Conservation (phyloP, 371 early-diverging fungal species). For the Mortierella sp. region DNA sequence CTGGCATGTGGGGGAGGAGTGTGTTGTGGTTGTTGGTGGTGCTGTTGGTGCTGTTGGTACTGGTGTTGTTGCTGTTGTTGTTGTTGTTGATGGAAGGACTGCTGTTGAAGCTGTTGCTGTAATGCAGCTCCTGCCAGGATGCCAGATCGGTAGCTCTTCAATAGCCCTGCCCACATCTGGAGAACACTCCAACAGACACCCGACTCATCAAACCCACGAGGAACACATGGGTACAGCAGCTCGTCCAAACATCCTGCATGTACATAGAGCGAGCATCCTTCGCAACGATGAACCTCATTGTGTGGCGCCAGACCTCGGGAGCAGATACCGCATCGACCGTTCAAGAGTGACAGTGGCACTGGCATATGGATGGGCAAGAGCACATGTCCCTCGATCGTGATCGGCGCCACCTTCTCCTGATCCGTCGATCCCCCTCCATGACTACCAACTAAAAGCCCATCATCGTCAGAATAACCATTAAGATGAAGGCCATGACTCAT, state of each 20-base stretch:
- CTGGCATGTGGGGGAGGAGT: not conserved
- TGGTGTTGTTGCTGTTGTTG: slow-evolving; percentile 17
- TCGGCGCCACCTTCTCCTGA: slow-evolving; percentile 1
- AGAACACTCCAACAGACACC: slow-evolving; percentile 80
- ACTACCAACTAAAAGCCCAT: slow-evolving; percentile 7
- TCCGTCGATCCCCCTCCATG: slow-evolving; percentile 6
- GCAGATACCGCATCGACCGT: slow-evolving; percentile 44
- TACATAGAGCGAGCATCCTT: slow-evolving; percentile 69
- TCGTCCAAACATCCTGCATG: slow-evolving; percentile 73
- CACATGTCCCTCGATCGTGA: slow-evolving; percentile 39
- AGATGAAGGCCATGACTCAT: slow-evolving; percentile 1
- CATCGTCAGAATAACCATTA: slow-evolving; percentile 22
- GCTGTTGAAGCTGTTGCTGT: slow-evolving; percentile 40
- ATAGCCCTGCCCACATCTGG: slow-evolving; percentile 82
- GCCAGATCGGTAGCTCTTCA: slow-evolving; percentile 79
- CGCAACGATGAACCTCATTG: slow-evolving; percentile 41
- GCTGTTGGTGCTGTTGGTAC: slow-evolving; percentile 7
- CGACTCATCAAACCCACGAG: slow-evolving; percentile 77
- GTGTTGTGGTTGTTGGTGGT: not conserved
- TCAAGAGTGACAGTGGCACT: slow-evolving; percentile 21
- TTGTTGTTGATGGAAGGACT: slow-evolving; percentile 11
- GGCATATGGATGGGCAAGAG: slow-evolving; percentile 21
- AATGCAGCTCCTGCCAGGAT: slow-evolving; percentile 60
- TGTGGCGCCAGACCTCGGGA: slow-evolving; percentile 25
- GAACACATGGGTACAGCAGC: slow-evolving; percentile 70